A percentile compares a stretch with the other conserved stretches of the same genome.
These are phyloP conservation scores for Auxenochlorella pyrenoidosa DNA, from an alignment of 139 green algal genomes.

Conservation along the genomic window DNA sequence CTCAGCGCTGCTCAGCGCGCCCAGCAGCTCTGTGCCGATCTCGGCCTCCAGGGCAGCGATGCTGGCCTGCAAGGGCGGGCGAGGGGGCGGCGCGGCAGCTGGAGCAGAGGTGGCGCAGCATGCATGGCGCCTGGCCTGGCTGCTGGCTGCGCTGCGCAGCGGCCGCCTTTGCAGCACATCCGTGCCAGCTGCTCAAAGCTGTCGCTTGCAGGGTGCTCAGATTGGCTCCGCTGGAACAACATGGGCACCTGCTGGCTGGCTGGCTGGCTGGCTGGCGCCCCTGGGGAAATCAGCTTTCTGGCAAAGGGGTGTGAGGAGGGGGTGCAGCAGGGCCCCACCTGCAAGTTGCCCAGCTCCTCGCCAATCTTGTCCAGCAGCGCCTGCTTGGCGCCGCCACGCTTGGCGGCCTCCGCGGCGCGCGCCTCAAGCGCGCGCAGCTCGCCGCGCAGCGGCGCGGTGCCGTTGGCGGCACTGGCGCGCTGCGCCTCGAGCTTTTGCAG, in stretches of 20 bases:
- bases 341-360: constrained; percentile 18
- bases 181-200: neutral
- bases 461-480: constrained; percentile 14
- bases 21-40: constrained; percentile 65
- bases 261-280: neutral
- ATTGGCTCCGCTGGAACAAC: too few species aligned
- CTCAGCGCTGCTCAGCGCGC: constrained; percentile 72
- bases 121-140: too few species aligned
- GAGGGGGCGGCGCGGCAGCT: too few species aligned
- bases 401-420: constrained; percentile 6
- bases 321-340: neutral
- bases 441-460: constrained; percentile 13
- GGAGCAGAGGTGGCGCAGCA: too few species aligned
- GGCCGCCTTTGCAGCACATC: too few species aligned
- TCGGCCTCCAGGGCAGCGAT: constrained; percentile 41
- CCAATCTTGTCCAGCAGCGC: constrained; percentile 10
- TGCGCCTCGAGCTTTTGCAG: constrained; percentile 47
- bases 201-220: neutral
- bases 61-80: neutral
- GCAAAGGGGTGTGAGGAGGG: too few species aligned
- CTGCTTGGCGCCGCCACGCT: neutral
- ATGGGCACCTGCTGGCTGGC: too few species aligned
- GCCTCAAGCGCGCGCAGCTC: constrained; percentile 44
- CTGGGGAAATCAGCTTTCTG: too few species aligned
- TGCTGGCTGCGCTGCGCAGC: too few species aligned